phyloP scores from a whole-genome alignment of 176 grass and related monocot species.

The Tuctoria greenei region DNA sequence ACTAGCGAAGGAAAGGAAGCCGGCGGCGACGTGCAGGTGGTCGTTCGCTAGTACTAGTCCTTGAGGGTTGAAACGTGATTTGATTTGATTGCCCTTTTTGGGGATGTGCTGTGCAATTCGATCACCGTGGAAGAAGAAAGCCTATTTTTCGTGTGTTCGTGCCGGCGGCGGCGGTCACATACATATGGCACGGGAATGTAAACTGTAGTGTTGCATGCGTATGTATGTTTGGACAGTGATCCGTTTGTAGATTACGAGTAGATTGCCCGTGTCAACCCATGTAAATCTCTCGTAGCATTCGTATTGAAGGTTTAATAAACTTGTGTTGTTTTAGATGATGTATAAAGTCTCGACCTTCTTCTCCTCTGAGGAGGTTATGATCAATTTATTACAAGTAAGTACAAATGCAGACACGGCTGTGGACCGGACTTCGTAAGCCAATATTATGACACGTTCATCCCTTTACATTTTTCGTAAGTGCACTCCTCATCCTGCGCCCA shows the following conservation, averaged over 20 bases:
- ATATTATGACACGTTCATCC: no score
- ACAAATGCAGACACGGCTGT: no score
- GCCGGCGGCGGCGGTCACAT: neutral
- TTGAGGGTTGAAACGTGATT: neutral
- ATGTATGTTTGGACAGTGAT: neutral
- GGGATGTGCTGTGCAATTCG: slow-evolving; percentile 2
- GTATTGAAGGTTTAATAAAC: neutral
- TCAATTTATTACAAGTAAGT: no score
- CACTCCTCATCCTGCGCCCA: no score
- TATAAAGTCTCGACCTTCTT: no score
- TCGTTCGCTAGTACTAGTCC: neutral
- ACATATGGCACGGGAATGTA: slow-evolving; percentile 3
- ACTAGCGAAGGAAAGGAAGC: neutral
- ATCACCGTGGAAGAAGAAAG: neutral
- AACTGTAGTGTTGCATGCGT: neutral
- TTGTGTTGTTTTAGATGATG: no score
- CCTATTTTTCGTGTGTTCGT: neutral
- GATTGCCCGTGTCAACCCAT: slow-evolving; percentile 1
- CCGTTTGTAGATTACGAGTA: slow-evolving; percentile 22
- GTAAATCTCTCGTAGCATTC: slow-evolving; percentile 2
- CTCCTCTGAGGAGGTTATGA: no score
- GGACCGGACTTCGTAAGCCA: no score
- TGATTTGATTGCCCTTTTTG: slow-evolving; percentile 2
- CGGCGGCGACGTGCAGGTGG: neutral
- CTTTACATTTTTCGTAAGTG: no score